Evolutionary conservation across 2,329 filamentous ascomycete species (phyloP), one percentile per base, ranked within the genome.

Genomic region (Sporothrix brunneoviolacea): DNA sequence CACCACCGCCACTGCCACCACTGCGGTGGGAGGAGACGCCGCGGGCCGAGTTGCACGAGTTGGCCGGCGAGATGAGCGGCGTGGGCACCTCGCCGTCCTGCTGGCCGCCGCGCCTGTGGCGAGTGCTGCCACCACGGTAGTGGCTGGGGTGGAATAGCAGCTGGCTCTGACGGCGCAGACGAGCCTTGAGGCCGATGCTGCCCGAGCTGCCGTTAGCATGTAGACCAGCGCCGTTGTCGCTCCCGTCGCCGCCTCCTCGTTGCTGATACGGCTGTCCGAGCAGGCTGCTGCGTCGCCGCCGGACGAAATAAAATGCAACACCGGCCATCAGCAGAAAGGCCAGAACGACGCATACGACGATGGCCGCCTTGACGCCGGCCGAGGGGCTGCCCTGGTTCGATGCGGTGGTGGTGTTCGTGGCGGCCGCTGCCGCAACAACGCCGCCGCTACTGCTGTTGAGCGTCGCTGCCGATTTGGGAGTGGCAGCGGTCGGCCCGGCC

Each of bases 301-400:
- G 66, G 10, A 72, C 51, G 3, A 72, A 57, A 41, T 69, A 69
- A 3, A 71, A 55, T 2, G 68, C 50, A 15, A 73, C 55, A 9
- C 63, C 62, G 9, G 67, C 47, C 3, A 76, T 49, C 3, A 67
- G 59, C 13, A 71, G 52, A 10, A 71, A 54, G 4, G 60, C 68
- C n/a, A 73, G 57, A 3, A 68, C 57, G 2, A 68, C 66, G 44
- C 69, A 70, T 10, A 76, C 56, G 4, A 64, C 69, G 43, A 79
- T 70, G 28, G 74, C 72, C 3, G 69, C 67, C 51, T 71, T 76
- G 40, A 68, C 65, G 2, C 68, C 69, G 1, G 54, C 49, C 13
- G 67, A 62, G 30, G 58, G 27, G 57, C 59, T 58, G 52, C 56
- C 55, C 16, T 18, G 44, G 18, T 15, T 35, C 13, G 43, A 24